Evolutionary conservation across 2,329 filamentous ascomycete species (phyloP), one percentile per base, ranked within the genome.

Genomic region (Microsporum audouinii): DNA sequence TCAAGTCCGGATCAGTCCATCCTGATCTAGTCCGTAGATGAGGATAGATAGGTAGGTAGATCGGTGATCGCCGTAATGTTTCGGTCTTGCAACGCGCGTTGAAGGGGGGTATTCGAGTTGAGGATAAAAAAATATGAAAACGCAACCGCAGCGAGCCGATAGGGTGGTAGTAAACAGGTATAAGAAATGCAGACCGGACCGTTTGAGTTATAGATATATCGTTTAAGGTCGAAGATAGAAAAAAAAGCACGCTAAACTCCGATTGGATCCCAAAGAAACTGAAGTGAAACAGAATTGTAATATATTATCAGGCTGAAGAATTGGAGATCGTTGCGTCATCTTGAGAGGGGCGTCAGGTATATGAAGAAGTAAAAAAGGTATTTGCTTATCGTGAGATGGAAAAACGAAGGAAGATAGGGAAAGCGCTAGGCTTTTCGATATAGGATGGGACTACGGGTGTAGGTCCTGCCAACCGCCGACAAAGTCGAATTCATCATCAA

Each of bases 401-500:
- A 59, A 61, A 59, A 36, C 47, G 60, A 63, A 65, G 61, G 61
- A 58, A 63, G 59, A 62, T 63, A 65, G 65, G 63, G 62, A 55
- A 56, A 49, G 59, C 63, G 60, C 55, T 49, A 29, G 60, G 63
- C 59, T 64, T 63, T 43, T 55, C 31, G 31, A 64, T 65, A 60
- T 43, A n/a, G 56, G 64, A 63, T 63, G 61, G 17, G 71, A 77
- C 79, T 82, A 84, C 74, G 84, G 80, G 74, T 84, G 82, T 73
- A 83, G 79, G 72, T 85, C 85, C 75, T 88, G 85, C 85, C 89
- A 95, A 78, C 88, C 89, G 80, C 91, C 91, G 85, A 96, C 89
- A 87, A 92, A 95, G 84, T 95, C 91, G 79, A 91, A 78, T 71
- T 92, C 88, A 33, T 74, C 61, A 39, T 75, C 62, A 14, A 51